Percentiles rank a stretch among this genome's conserved stretches.
Conservation (phyloP, 805 yeast species). For the Schwanniomyces occidentalis region DNA sequence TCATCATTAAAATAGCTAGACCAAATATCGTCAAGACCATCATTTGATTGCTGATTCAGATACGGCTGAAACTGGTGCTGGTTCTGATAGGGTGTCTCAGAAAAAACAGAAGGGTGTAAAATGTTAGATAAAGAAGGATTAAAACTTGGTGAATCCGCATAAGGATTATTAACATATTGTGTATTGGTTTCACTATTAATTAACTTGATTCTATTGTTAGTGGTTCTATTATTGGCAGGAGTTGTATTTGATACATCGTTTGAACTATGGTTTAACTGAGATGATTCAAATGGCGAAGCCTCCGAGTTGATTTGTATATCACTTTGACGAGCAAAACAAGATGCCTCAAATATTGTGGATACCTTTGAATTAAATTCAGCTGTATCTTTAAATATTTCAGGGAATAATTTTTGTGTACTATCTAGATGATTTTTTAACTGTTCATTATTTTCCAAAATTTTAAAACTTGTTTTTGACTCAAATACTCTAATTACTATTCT, state of each 20-base stretch:
- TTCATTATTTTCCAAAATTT: conserved; percentile 13
- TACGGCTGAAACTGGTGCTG: too few species aligned
- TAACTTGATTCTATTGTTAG: too few species aligned
- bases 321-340: too few species aligned
- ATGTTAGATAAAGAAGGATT: conserved; percentile 25
- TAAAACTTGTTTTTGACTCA: conserved; percentile 14
- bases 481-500: conserved; percentile 19
- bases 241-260: too few species aligned
- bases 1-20: conserved; percentile 23
- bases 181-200: background rate
- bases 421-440: conserved; percentile 17
- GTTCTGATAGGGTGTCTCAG: background rate
- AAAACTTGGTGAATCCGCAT: conserved; percentile 16
- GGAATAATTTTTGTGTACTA: conserved; percentile 15
- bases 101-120: conserved; percentile 15
- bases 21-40: background rate
- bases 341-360: too few species aligned
- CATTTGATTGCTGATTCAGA: background rate
- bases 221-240: too few species aligned
- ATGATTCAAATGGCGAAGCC: too few species aligned
- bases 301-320: too few species aligned
- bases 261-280: too few species aligned
- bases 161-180: background rate
- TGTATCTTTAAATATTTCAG: conserved; percentile 14
- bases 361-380: conserved; percentile 4